Percentiles rank a stretch among this genome's conserved stretches.
phyloP scores from a whole-genome alignment of 768 basidiomycete species.

The Hericium coralloides region DNA sequence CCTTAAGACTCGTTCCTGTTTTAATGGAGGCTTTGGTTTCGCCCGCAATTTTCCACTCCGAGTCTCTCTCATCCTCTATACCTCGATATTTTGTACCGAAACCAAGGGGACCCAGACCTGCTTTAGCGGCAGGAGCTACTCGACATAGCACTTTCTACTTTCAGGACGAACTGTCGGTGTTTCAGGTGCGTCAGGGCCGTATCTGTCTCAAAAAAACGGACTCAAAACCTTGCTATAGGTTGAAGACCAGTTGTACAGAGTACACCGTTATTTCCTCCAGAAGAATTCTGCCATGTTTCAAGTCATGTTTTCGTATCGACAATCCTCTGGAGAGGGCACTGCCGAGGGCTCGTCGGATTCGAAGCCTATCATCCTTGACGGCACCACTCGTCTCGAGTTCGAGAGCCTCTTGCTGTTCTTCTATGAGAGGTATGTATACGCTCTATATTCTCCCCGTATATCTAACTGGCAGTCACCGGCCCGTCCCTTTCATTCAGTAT shows the following conservation, averaged over 20 bases:
- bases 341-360: background rate
- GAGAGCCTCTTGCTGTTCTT: background rate
- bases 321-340: too few species aligned
- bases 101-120: background rate
- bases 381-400: background rate
- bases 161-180: background rate
- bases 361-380: background rate
- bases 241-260: background rate
- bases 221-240: background rate
- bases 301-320: constrained; percentile 2
- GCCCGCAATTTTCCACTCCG: background rate
- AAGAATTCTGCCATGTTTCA: background rate
- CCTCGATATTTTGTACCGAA: background rate
- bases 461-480: too few species aligned
- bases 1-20: too few species aligned
- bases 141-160: background rate
- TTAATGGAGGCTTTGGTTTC: too few species aligned
- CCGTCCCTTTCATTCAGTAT: background rate
- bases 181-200: background rate
- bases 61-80: background rate
- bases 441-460: too few species aligned
- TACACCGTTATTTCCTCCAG: background rate
- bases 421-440: background rate
- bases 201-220: background rate
- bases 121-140: background rate